Conservation (phyloP, 2,329 filamentous ascomycete species). For the Hymenoscyphus linearis region DNA sequence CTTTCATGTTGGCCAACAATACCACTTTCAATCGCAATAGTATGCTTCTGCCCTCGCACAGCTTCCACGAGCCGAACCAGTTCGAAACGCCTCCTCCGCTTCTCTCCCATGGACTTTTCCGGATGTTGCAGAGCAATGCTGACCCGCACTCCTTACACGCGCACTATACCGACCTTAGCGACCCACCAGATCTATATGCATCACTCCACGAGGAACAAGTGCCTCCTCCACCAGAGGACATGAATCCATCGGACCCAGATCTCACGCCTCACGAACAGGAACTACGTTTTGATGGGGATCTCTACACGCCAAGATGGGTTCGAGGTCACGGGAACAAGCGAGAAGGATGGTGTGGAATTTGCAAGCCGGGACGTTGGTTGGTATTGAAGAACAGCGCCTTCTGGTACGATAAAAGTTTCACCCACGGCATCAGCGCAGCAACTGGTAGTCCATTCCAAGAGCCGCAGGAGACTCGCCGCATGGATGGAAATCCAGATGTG, state of each 20-base stretch:
- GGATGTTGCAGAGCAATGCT: slow-evolving; percentile 69
- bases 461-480: slow-evolving; percentile 67
- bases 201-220: slow-evolving; percentile 69
- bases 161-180: slow-evolving; percentile 68
- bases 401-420: slow-evolving; percentile 91
- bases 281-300: slow-evolving; percentile 70
- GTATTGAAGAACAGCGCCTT: slow-evolving; percentile 87
- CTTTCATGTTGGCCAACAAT: slow-evolving; percentile 49
- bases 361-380: slow-evolving; percentile 79
- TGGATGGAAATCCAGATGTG: slow-evolving; percentile 75
- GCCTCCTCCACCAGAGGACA: slow-evolving; percentile 71
- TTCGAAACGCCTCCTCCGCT: slow-evolving; percentile 56
- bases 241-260: slow-evolving; percentile 73
- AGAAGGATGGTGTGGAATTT: slow-evolving; percentile 86
- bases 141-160: slow-evolving; percentile 62
- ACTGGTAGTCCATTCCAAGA: slow-evolving; percentile 75
- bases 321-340: slow-evolving; percentile 82
- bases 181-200: slow-evolving; percentile 73
- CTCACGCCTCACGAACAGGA: slow-evolving; percentile 74
- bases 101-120: slow-evolving; percentile 68
- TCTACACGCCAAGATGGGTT: slow-evolving; percentile 81
- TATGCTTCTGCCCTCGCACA: slow-evolving; percentile 51
- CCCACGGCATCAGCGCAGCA: slow-evolving; percentile 77
- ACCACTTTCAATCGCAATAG: slow-evolving; percentile 49
- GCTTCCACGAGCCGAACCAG: slow-evolving; percentile 36